Evolutionary conservation across 257 asterid genomes (phyloP).

Genomic region (Nicotiana obtusifolia): DNA sequence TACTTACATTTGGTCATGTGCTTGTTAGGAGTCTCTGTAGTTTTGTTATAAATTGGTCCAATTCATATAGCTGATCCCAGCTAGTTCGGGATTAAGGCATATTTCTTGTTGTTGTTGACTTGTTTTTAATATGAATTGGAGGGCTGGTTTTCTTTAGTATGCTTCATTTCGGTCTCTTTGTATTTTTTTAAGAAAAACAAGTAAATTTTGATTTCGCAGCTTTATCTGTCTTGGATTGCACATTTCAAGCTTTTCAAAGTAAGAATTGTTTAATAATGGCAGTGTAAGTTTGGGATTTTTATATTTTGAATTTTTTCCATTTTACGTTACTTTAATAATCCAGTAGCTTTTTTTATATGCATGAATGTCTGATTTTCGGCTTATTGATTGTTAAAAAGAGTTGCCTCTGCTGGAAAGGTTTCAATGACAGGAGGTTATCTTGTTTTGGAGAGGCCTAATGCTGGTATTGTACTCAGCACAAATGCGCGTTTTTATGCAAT

Average conservation of each 20-base stretch:
- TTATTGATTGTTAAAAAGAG: constrained; percentile 30
- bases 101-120: not conserved
- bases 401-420: constrained; percentile 98
- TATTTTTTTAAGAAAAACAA: not conserved
- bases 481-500: constrained; percentile 92
- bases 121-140: not conserved
- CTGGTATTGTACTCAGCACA: constrained; percentile 94
- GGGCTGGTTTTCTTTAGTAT: not conserved
- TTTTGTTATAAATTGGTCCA: not conserved
- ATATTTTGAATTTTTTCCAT: not conserved
- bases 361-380: not conserved
- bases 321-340: not conserved
- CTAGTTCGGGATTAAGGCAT: not conserved
- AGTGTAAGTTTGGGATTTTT: not conserved
- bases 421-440: constrained; percentile 98
- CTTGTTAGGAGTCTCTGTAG: not conserved
- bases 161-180: not conserved
- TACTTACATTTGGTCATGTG: not conserved
- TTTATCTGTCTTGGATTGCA: not conserved
- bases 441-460: constrained; percentile 90
- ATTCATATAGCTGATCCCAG: not conserved
- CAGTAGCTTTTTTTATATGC: not conserved
- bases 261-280: not conserved
- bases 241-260: not conserved
- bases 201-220: not conserved